Conservation (phyloP, 2,329 filamentous ascomycete species). For the Cladorrhinum sp. region DNA sequence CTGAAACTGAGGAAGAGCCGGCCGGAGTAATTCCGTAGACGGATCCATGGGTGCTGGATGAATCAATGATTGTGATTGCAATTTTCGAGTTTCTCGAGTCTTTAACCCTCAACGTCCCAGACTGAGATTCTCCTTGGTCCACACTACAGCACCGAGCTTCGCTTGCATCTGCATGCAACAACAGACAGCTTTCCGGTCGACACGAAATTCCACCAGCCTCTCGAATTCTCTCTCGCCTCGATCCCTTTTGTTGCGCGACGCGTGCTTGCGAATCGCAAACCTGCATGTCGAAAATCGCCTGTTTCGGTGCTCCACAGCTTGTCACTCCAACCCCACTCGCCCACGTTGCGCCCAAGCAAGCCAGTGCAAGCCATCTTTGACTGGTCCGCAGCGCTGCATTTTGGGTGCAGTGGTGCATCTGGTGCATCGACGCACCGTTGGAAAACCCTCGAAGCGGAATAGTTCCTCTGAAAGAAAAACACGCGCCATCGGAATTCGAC, state of each 20-base stretch:
- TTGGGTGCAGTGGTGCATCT: not conserved
- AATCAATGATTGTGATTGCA: not conserved
- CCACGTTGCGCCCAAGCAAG: slow-evolving; percentile 9
- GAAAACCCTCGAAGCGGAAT: not conserved
- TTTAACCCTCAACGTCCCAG: not conserved
- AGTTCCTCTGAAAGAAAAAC: not conserved
- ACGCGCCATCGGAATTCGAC: slow-evolving; percentile 14
- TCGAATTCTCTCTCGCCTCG: slow-evolving; percentile 24
- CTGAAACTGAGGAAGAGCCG: not conserved
- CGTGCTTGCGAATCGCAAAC: slow-evolving; percentile 18
- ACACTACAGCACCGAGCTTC: slow-evolving; percentile 5
- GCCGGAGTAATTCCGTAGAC: not conserved
- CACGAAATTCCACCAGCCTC: slow-evolving; percentile 26
- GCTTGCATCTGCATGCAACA: slow-evolving; percentile 15
- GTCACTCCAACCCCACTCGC: slow-evolving; percentile 13
- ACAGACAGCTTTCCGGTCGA: not conserved
- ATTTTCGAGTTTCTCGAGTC: not conserved
- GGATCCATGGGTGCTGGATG: not conserved
- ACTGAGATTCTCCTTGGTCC: not conserved
- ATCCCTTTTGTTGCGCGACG: slow-evolving; percentile 17
- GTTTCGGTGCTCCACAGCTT: slow-evolving; percentile 10
- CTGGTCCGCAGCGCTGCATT: not conserved
- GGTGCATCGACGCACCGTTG: not conserved
- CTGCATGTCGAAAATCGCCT: slow-evolving; percentile 3
- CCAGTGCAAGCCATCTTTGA: slow-evolving; percentile 13